phyloP scores from a whole-genome alignment of 2,329 filamentous ascomycete genomes.

The Diplodia sapinea region DNA sequence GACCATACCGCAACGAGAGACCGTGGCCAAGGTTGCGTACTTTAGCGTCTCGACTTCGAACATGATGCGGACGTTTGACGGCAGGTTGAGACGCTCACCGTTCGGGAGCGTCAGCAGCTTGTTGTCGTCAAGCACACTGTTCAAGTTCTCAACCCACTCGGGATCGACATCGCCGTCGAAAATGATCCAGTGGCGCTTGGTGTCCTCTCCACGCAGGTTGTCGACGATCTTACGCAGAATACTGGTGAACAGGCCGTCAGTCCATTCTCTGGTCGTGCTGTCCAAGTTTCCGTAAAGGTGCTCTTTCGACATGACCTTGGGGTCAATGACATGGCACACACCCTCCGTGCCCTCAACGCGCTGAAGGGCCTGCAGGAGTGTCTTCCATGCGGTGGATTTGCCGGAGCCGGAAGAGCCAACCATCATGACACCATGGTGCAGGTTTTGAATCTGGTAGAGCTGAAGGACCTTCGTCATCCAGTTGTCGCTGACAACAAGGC shows the following conservation, averaged over 20 bases:
- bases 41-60: slow-evolving; percentile 98
- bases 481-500: slow-evolving; percentile 86
- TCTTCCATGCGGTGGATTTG: slow-evolving; percentile 94
- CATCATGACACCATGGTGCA: slow-evolving; percentile 99
- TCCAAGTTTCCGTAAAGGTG: slow-evolving; percentile 94
- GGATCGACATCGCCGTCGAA: slow-evolving; percentile 99
- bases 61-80: slow-evolving; percentile 96
- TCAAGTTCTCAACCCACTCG: slow-evolving; percentile 99
- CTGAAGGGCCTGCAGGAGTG: slow-evolving; percentile 88
- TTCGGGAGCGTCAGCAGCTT: slow-evolving; percentile 96
- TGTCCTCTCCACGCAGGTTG: slow-evolving; percentile 95
- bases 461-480: slow-evolving; percentile 99
- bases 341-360: slow-evolving; percentile 90
- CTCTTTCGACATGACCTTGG: slow-evolving; percentile 99
- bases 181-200: slow-evolving; percentile 98
- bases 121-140: slow-evolving; percentile 99
- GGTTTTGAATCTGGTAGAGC: slow-evolving; percentile 95
- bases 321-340: slow-evolving; percentile 96
- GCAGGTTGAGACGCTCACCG: slow-evolving; percentile 94
- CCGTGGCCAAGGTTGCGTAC: slow-evolving; percentile 97
- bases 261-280: slow-evolving; percentile 97
- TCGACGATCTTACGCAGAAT: slow-evolving; percentile 98
- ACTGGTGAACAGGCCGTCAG: slow-evolving; percentile 96
- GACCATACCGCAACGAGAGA: slow-evolving; percentile 99
- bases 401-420: slow-evolving; percentile 97